Percentiles rank a stretch among this genome's conserved stretches.
Conservation (phyloP, 1,139 yeast genomes). For the Yamadazyma mexicana region DNA sequence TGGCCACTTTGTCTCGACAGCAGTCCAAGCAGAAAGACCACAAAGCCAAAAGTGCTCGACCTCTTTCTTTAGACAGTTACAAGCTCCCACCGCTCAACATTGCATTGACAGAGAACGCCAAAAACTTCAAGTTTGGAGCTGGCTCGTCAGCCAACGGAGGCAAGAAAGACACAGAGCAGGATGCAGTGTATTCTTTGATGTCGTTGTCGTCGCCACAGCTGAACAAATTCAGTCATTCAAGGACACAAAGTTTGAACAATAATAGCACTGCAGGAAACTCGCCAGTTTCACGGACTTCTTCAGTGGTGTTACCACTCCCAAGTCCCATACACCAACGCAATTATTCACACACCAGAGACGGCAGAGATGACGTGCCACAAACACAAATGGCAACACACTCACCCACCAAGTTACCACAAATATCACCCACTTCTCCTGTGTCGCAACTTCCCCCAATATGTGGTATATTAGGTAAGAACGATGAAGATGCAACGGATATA, state of each 20-base stretch:
- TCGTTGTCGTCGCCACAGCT: conserved; percentile 45
- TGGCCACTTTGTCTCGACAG: conserved; percentile 38
- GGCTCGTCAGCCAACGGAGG: background rate
- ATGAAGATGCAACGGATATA: conserved; percentile 37
- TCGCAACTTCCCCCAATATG: conserved; percentile 31
- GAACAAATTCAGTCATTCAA: conserved; percentile 30
- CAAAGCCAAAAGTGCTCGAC: conserved; percentile 2
- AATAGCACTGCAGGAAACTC: conserved; percentile 5
- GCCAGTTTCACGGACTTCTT: conserved; percentile 17
- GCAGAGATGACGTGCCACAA: conserved; percentile 5
- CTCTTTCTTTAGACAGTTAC: conserved; percentile 11
- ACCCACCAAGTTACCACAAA: conserved; percentile 27
- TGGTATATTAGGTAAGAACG: conserved; percentile 22
- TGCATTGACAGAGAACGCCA: conserved; percentile 16
- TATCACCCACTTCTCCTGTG: conserved; percentile 13
- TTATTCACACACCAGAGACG: conserved; percentile 3
- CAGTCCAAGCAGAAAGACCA: conserved; percentile 4
- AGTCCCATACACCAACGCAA: conserved; percentile 10
- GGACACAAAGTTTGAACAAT: conserved; percentile 32
- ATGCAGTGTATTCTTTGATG: conserved; percentile 47
- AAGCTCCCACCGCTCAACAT: conserved; percentile 35
- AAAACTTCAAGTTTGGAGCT: conserved; percentile 4
- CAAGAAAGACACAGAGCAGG: conserved; percentile 34
- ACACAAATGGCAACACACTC: conserved; percentile 6
- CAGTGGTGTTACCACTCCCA: conserved; percentile 23